These are phyloP conservation scores for Serendipita sp. DNA, from an alignment of 1,284 basidiomycete species.

Conservation along the genomic window DNA sequence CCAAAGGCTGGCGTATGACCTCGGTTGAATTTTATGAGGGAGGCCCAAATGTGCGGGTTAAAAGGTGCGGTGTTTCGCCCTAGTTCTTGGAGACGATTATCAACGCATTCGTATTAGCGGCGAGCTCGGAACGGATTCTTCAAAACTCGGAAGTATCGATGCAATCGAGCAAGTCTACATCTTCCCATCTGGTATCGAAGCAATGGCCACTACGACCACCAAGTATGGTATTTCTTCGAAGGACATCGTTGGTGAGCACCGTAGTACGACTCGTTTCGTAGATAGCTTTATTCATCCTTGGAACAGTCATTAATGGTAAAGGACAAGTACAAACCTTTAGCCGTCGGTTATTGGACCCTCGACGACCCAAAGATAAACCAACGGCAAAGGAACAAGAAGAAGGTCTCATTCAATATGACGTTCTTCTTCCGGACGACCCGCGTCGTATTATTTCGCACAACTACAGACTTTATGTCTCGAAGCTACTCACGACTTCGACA, in stretches of 20 bases:
- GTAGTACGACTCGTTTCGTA: not conserved
- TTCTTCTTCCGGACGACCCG: constrained; percentile 60
- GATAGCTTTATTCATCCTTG: not conserved
- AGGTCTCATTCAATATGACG: constrained; percentile 72
- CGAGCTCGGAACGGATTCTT: not conserved
- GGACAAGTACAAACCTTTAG: constrained; percentile 67
- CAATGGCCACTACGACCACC: constrained; percentile 63
- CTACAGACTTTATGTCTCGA: constrained; percentile 42
- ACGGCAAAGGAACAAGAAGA: constrained; percentile 75
- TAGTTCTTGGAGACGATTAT: not conserved
- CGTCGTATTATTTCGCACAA: constrained; percentile 65
- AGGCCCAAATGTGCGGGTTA: constrained; percentile 46
- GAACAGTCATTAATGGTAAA: constrained; percentile 58
- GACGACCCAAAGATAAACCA: constrained; percentile 67
- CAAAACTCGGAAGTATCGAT: constrained; percentile 22
- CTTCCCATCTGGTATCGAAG: constrained; percentile 51
- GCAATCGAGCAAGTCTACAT: constrained; percentile 59
- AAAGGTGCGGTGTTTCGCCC: constrained; percentile 34
- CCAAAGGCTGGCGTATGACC: constrained; percentile 56
- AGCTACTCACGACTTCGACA: constrained; percentile 50
- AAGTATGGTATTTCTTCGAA: constrained; percentile 81
- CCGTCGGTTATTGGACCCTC: constrained; percentile 66
- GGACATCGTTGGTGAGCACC: constrained; percentile 64
- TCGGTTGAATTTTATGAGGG: constrained; percentile 84
- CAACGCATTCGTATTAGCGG: not conserved